Evolutionary conservation across 2,329 filamentous ascomycete species (phyloP), one percentile per base, ranked within the genome.

Genomic region (Chrysosphaeria jannelii): DNA sequence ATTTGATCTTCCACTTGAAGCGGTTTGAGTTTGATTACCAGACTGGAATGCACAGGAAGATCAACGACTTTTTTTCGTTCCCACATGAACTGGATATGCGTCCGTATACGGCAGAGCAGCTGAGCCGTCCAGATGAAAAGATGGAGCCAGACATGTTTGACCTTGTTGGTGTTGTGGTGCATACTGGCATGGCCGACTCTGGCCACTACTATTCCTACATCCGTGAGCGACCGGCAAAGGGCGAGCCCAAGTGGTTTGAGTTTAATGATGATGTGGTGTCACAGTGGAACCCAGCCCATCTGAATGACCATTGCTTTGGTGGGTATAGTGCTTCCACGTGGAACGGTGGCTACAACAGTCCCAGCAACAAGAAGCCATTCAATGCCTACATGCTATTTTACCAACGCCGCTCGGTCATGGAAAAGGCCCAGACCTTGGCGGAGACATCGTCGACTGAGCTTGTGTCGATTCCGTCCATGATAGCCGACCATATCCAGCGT

Each of bases 341-440:
- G 10, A 8, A 10, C 13, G 11, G 26, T 3, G 12, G 11, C 10
- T 31, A 46, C 28, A 34, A 53, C 30, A 46, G 50, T 35, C 46
- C 56, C 29, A 36, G 34, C 23, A 44, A 48, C 23, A 43, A 66
- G 34, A 81, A 79, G 42, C 57, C 59, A 4, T 68, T 68, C 50
- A 93, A 76, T 39, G 85, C 81, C 8, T 97, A 97, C 42, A 93
- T 97, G 74, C 55, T 97, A 6, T 93, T 97, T 42, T 97, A 97
- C 40, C 72, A 91, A 40, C 64, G 85, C 23, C 59, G 65, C 4
- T 66, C 66, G 0, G 59, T 61, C 4, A 51, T 79, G 26, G 47
- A 51, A 10, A 41, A 43, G 10, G 54, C 59, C 28, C 52, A 59
- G 33, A 40, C 15, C 51, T n/a, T 20, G n/a, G 19, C 5, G 5